Percentiles rank a stretch among this genome's conserved stretches.
These are phyloP conservation scores for Trapa bicornis DNA, from an alignment of 345 rosid species.

Conservation along the genomic window DNA sequence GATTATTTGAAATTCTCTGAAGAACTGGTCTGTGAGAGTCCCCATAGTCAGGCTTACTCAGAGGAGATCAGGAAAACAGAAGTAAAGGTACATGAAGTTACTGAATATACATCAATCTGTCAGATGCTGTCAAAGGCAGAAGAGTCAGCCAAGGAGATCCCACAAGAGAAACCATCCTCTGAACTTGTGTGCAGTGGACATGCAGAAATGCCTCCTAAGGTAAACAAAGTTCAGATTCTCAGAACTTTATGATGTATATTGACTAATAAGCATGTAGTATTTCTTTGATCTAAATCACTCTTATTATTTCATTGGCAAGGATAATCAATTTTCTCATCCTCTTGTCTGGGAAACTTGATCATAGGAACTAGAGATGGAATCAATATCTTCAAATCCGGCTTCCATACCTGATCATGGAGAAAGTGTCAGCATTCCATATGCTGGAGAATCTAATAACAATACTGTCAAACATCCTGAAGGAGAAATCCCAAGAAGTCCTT, in stretches of 20 bases:
- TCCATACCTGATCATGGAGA: slow-evolving; percentile 10
- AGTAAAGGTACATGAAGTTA: not conserved
- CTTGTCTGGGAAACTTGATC: not conserved
- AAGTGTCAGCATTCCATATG: not conserved
- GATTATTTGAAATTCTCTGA: slow-evolving; percentile 14
- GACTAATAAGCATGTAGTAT: too few species aligned
- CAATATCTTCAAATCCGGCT: not conserved
- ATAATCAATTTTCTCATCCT: not conserved
- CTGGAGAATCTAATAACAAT: not conserved
- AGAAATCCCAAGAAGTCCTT: not conserved
- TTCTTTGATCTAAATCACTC: too few species aligned
- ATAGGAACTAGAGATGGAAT: slow-evolving; percentile 1
- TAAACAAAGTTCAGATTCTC: not conserved
- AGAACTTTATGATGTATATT: not conserved
- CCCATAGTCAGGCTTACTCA: not conserved
- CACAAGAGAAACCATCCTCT: not conserved
- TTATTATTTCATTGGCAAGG: not conserved
- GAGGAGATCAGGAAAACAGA: not conserved
- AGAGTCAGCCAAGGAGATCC: not conserved
- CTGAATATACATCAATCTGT: not conserved
- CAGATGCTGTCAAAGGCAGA: not conserved
- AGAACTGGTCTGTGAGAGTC: not conserved
- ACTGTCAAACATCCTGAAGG: not conserved
- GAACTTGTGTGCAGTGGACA: not conserved
- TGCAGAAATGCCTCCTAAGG: not conserved